phyloP scores from a whole-genome alignment of 108 stramenopile species.

The Conticribra guillardii region DNA sequence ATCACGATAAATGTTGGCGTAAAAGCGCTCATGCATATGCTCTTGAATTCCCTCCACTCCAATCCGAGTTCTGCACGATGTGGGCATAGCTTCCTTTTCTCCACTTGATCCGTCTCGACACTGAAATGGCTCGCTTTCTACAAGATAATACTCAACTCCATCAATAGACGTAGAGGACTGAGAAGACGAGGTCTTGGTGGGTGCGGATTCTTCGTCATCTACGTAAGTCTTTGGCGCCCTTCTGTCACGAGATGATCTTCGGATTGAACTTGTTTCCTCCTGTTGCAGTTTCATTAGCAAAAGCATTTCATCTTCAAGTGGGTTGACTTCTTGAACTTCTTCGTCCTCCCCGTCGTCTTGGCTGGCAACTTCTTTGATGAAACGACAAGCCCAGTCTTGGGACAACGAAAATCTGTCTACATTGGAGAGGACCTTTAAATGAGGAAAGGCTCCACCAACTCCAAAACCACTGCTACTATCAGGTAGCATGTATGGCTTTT shows the following conservation, averaged over 20 bases:
- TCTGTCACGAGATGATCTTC: slow-evolving; percentile 40
- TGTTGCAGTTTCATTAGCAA: slow-evolving; percentile 47
- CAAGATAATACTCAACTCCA: slow-evolving; percentile 44
- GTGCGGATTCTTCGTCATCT: slow-evolving; percentile 23
- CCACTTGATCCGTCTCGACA: background rate
- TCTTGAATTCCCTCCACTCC: slow-evolving; percentile 71
- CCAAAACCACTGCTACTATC: slow-evolving; percentile 24
- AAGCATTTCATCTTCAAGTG: slow-evolving; percentile 43
- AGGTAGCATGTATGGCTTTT: slow-evolving; percentile 37
- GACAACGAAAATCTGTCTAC: slow-evolving; percentile 33
- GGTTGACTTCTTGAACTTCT: background rate
- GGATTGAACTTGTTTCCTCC: slow-evolving; percentile 21
- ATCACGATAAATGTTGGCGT: slow-evolving; percentile 64
- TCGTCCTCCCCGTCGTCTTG: background rate
- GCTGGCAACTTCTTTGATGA: background rate
- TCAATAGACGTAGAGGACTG: slow-evolving; percentile 20
- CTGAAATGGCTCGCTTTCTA: slow-evolving; percentile 22
- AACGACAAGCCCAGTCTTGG: slow-evolving; percentile 42
- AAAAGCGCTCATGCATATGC: slow-evolving; percentile 71
- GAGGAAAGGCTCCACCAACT: slow-evolving; percentile 37
- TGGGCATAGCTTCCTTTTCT: slow-evolving; percentile 7
- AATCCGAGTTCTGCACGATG: slow-evolving; percentile 40
- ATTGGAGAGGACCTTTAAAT: slow-evolving; percentile 39
- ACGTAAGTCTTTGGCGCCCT: slow-evolving; percentile 33
- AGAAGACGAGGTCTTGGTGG: slow-evolving; percentile 8